phyloP scores from a whole-genome alignment of 768 basidiomycete genomes.

The Butyriboletus loyo region DNA sequence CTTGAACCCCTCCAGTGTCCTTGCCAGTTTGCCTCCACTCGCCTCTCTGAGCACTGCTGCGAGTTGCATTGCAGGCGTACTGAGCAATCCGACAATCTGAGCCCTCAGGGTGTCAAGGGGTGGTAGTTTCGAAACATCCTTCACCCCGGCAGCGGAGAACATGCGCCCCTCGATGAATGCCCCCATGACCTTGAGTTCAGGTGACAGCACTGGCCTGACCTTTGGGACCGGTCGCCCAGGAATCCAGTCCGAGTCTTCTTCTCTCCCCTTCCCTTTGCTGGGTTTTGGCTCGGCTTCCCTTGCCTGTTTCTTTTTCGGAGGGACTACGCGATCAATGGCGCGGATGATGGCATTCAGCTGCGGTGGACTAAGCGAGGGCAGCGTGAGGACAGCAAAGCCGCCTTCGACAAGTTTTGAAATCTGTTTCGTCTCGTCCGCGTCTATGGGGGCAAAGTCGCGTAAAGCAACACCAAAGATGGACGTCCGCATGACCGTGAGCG shows the following conservation, averaged over 20 bases:
- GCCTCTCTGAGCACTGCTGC: conserved; percentile 68
- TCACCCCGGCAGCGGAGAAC: conserved; percentile 56
- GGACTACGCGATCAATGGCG: conserved; percentile 63
- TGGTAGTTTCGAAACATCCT: conserved; percentile 70
- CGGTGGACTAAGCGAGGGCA: conserved; percentile 69
- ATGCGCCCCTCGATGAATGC: conserved; percentile 77
- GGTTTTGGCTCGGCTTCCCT: conserved; percentile 48
- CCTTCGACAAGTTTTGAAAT: conserved; percentile 60
- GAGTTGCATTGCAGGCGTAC: conserved; percentile 70
- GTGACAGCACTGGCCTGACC: conserved; percentile 50
- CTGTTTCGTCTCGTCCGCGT: conserved; percentile 43
- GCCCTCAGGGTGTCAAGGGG: conserved; percentile 72
- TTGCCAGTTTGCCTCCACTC: conserved; percentile 61
- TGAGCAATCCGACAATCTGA: conserved; percentile 83
- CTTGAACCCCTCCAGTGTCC: conserved; percentile 75
- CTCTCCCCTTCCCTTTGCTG: conserved; percentile 43
- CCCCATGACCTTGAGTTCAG: conserved; percentile 71
- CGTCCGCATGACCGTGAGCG: conserved; percentile 70
- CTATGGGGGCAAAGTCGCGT: conserved; percentile 54
- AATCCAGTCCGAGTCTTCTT: conserved; percentile 57
- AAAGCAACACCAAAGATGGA: conserved; percentile 78
- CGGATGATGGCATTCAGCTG: conserved; percentile 65
- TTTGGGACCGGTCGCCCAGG: conserved; percentile 71
- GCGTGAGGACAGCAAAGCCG: conserved; percentile 60
- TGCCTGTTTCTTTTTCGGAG: conserved; percentile 53